phyloP scores from a whole-genome alignment of 78 protist species.

The Dictyostelium citrinum region DNA sequence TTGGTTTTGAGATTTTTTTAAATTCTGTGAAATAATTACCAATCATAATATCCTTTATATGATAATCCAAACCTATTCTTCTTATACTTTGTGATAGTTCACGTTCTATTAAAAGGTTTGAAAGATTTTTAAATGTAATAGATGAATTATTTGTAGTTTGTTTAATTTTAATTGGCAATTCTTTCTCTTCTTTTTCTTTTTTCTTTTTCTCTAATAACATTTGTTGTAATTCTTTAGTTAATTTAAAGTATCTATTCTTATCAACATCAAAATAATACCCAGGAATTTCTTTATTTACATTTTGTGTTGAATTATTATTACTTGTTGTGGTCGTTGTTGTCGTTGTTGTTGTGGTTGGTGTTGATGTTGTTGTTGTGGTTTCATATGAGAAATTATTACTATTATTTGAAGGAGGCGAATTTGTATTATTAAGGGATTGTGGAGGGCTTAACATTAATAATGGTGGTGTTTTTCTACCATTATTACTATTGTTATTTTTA shows the following conservation, averaged over 20 bases:
- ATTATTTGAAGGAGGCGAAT: neutral
- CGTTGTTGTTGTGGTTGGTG: neutral
- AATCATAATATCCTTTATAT: neutral
- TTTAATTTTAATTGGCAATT: neutral
- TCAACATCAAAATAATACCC: conserved; percentile 62
- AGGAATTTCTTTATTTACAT: neutral
- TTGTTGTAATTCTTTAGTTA: conserved; percentile 24
- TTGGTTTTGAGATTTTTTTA: neutral
- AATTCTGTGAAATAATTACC: neutral
- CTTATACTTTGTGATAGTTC: neutral
- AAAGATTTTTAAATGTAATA: neutral
- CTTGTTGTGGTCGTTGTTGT: neutral
- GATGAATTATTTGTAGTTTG: neutral
- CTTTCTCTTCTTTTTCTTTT: neutral
- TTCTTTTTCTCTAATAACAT: neutral
- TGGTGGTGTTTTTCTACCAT: neutral
- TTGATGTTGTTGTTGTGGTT: neutral
- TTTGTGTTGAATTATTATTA: neutral
- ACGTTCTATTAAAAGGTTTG: neutral
- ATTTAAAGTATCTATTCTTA: conserved; percentile 54
- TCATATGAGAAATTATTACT: neutral
- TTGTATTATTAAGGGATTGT: neutral
- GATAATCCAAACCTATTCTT: neutral
- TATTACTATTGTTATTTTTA: neutral
- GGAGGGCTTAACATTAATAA: neutral